Conservation (phyloP, 345 rosid genomes). For the Dovyalis caffra region DNA sequence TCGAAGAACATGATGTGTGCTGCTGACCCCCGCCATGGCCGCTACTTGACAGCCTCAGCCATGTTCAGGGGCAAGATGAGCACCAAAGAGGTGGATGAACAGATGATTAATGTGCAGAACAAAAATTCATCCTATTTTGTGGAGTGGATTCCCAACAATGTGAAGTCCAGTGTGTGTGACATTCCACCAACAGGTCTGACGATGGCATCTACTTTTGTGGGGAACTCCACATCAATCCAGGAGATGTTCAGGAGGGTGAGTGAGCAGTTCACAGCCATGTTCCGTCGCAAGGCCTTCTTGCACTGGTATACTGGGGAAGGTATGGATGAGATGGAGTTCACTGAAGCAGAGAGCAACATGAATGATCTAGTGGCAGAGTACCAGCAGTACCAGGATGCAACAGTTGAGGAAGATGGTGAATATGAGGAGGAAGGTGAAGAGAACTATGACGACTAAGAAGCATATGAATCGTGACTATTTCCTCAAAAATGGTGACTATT, state of each 20-base stretch:
- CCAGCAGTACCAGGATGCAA: constrained; percentile 95
- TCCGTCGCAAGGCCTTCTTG: constrained; percentile 90
- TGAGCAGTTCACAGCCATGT: constrained; percentile 98
- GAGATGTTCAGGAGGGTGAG: constrained; percentile 99
- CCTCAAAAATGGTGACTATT: too few relatives aligned
- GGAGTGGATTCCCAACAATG: constrained; percentile 89
- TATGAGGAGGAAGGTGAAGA: constrained; percentile 59
- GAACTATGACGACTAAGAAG: constrained; percentile 33
- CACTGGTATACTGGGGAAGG: constrained; percentile 99
- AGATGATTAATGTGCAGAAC: constrained; percentile 93
- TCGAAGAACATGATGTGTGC: constrained; percentile 99
- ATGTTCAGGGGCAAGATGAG: constrained; percentile 99
- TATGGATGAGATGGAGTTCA: constrained; percentile 98
- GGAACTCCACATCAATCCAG: constrained; percentile 90
- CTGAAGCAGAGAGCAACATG: constrained; percentile 98
- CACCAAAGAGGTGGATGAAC: constrained; percentile 97
- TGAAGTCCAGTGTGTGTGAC: constrained; percentile 60
- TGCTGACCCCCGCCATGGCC: constrained; percentile 96
- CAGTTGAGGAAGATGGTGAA: constrained; percentile 82
- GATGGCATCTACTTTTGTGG: constrained; percentile 62
- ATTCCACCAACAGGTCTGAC: constrained; percentile 54
- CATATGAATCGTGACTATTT: not conserved
- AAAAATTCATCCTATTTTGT: constrained; percentile 95
- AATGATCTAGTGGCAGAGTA: constrained; percentile 93
- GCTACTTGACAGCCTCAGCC: constrained; percentile 94